A percentile compares a stretch with the other conserved stretches of the same genome.
These are phyloP conservation scores for Carpinus viminea DNA, from an alignment of 306 rosid species.

Conservation along the genomic window DNA sequence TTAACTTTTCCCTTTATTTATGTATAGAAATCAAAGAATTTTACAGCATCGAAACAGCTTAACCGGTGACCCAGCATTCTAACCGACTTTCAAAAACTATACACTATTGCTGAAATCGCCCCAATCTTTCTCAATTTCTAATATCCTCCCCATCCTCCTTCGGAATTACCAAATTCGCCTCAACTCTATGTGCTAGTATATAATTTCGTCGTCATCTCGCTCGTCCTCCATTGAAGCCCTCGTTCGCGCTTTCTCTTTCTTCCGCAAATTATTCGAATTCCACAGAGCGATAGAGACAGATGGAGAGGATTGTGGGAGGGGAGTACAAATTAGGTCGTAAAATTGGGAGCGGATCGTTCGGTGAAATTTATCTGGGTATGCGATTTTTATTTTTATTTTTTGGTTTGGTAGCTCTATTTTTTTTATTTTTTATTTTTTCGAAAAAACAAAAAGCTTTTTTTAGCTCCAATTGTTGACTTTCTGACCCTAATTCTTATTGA, in stretches of 20 bases:
- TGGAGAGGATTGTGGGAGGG: slow-evolving; percentile 68
- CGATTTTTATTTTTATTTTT: not conserved
- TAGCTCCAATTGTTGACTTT: not conserved
- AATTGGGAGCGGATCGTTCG: slow-evolving; percentile 77
- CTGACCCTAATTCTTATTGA: slow-evolving; percentile 10
- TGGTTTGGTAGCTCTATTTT: no score
- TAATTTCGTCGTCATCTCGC: not conserved
- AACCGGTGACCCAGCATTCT: not conserved
- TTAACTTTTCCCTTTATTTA: not conserved
- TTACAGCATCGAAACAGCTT: not conserved
- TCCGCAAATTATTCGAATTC: not conserved
- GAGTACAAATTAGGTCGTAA: slow-evolving; percentile 71
- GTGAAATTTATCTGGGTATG: slow-evolving; percentile 66
- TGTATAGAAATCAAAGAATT: not conserved
- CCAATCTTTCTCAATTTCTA: not conserved
- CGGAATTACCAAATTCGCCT: not conserved
- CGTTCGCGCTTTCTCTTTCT: not conserved
- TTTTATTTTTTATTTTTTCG: not conserved
- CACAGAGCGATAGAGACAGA: slow-evolving; percentile 12
- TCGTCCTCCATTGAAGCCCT: not conserved
- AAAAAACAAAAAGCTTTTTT: no score
- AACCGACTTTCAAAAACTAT: slow-evolving; percentile 3
- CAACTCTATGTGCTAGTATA: not conserved
- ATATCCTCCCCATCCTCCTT: not conserved
- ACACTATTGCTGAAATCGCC: slow-evolving; percentile 15